Percentiles rank a stretch among this genome's conserved stretches.
Conservation (phyloP, 352 stramenopile genomes). For the Phytophthora tubulina region DNA sequence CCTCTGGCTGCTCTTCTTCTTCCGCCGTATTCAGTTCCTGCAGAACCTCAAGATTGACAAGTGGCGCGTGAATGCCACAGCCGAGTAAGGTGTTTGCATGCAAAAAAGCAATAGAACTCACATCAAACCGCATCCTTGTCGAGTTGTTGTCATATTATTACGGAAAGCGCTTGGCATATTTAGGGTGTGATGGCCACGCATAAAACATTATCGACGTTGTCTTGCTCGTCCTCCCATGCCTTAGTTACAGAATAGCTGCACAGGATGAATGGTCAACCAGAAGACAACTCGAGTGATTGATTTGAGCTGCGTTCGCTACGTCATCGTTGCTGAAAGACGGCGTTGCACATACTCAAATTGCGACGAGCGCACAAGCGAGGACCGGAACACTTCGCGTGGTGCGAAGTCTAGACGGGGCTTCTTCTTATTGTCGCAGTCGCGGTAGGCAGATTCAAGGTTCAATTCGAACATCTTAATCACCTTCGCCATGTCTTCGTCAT, state of each 20-base stretch:
- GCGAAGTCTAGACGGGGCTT: slow-evolving; percentile 76
- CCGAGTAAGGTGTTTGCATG: slow-evolving; percentile 39
- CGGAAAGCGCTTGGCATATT: slow-evolving; percentile 40
- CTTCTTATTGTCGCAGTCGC: slow-evolving; percentile 65
- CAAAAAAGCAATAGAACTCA: slow-evolving; percentile 36
- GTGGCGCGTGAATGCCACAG: slow-evolving; percentile 68
- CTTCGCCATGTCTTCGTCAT: slow-evolving; percentile 78
- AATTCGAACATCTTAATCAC: slow-evolving; percentile 81
- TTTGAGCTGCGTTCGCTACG: slow-evolving; percentile 24
- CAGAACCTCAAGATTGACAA: slow-evolving; percentile 88
- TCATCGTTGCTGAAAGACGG: slow-evolving; percentile 43
- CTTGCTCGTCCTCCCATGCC: slow-evolving; percentile 11
- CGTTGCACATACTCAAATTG: slow-evolving; percentile 45
- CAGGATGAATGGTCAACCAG: slow-evolving; percentile 4
- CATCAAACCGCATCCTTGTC: slow-evolving; percentile 10
- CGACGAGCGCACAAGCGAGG: slow-evolving; percentile 48
- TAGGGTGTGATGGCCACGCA: slow-evolving; percentile 30
- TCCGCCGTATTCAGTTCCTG: slow-evolving; percentile 70
- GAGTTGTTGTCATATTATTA: slow-evolving; percentile 43
- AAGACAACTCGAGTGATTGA: slow-evolving; percentile 17
- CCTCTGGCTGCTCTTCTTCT: slow-evolving; percentile 78
- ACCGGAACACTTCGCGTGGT: slow-evolving; percentile 79
- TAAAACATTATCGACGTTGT: slow-evolving; percentile 28
- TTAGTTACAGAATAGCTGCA: neutral
- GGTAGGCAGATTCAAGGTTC: slow-evolving; percentile 80